Percentiles rank a stretch among this genome's conserved stretches.
Conservation (phyloP, 257 asterid genomes). For the Anisodus acutangulus region DNA sequence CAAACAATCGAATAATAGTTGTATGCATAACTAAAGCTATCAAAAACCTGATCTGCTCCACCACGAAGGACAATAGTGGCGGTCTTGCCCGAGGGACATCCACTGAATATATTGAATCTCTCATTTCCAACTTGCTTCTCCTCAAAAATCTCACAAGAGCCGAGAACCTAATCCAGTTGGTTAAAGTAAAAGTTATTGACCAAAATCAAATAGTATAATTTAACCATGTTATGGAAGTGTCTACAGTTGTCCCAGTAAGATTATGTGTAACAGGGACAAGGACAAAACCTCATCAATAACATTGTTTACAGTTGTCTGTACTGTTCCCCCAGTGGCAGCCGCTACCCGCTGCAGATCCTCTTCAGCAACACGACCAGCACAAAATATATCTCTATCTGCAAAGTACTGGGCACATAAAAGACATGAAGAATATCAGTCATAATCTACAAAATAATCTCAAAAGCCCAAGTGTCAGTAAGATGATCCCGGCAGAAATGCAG, state of each 20-base stretch:
- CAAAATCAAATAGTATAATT: constrained; percentile 11
- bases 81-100: constrained; percentile 85
- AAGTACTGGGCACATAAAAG: constrained; percentile 62
- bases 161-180: constrained; percentile 64
- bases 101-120: constrained; percentile 90
- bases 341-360: constrained; percentile 90
- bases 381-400: constrained; percentile 92
- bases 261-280: constrained; percentile 29
- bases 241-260: constrained; percentile 22
- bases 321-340: constrained; percentile 87
- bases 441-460: background rate
- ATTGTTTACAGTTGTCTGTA: constrained; percentile 91
- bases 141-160: constrained; percentile 79
- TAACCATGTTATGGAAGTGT: constrained; percentile 1
- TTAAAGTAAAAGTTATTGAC: background rate
- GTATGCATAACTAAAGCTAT: background rate
- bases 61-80: constrained; percentile 97
- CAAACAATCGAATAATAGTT: background rate
- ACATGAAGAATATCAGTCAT: constrained; percentile 20
- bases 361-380: constrained; percentile 95
- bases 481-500: background rate
- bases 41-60: constrained; percentile 90
- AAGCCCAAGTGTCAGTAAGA: background rate
- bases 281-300: constrained; percentile 73
- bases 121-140: constrained; percentile 96